A percentile compares a stretch with the other conserved stretches of the same genome.
Evolutionary conservation across 1,139 yeast genomes (phyloP).

Genomic region (Nakaseomyces delphensis): DNA sequence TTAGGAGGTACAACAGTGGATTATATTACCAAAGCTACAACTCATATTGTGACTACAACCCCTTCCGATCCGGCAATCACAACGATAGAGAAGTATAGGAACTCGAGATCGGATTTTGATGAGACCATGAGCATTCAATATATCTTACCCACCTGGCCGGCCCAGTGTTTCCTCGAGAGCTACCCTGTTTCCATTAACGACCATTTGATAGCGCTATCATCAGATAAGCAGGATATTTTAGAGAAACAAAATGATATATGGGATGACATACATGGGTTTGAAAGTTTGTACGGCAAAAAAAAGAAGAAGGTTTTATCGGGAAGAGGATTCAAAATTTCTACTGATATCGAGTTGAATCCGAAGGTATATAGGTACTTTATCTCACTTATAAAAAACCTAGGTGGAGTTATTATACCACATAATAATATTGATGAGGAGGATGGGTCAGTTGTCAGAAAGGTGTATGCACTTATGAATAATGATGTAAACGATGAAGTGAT

Average conservation of each 20-base stretch:
- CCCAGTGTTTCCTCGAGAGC: slow-evolving; percentile 54
- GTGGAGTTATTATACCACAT: slow-evolving; percentile 35
- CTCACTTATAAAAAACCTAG: slow-evolving; percentile 33
- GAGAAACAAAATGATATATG: slow-evolving; percentile 24
- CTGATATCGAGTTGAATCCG: slow-evolving; percentile 30
- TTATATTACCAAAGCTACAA: slow-evolving; percentile 57
- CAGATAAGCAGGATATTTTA: slow-evolving; percentile 10
- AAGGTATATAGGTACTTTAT: slow-evolving; percentile 28
- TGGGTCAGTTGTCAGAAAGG: slow-evolving; percentile 55
- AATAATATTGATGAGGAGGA: slow-evolving; percentile 31
- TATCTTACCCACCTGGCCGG: slow-evolving; percentile 71
- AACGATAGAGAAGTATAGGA: slow-evolving; percentile 28
- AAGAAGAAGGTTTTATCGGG: not conserved
- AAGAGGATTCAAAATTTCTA: slow-evolving; percentile 23
- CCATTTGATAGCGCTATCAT: slow-evolving; percentile 35
- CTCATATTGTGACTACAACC: slow-evolving; percentile 63
- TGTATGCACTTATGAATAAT: slow-evolving; percentile 28
- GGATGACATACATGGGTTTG: slow-evolving; percentile 13
- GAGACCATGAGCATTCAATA: slow-evolving; percentile 37
- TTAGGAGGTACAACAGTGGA: slow-evolving; percentile 70
- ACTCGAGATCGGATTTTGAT: not conserved
- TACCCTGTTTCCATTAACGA: slow-evolving; percentile 44
- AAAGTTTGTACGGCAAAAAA: slow-evolving; percentile 17
- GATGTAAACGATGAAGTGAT: slow-evolving; percentile 37
- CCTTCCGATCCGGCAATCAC: slow-evolving; percentile 40